phyloP scores from a whole-genome alignment of 352 stramenopile genomes.

The Pythium chondricola region DNA sequence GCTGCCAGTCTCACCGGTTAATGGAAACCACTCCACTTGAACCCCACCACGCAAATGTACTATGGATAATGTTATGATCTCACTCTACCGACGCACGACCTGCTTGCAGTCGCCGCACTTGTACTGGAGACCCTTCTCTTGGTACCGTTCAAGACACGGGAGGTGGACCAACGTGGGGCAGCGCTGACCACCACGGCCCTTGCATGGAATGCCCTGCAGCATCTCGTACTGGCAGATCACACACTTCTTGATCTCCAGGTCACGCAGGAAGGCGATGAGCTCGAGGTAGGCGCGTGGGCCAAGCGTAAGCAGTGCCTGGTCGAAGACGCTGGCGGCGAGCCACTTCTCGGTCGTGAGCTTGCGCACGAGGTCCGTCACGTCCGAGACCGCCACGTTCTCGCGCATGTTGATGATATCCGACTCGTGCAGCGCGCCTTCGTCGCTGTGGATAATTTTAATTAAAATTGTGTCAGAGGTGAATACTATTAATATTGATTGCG shows the following conservation, averaged over 20 bases:
- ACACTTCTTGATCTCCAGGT: conserved; percentile 74
- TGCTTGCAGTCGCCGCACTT: conserved; percentile 50
- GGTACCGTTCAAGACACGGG: conserved; percentile 57
- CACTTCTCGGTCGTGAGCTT: conserved; percentile 67
- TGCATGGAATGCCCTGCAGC: conserved; percentile 52
- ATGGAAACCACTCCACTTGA: too few species aligned
- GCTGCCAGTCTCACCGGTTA: conserved; percentile 8
- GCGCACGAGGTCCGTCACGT: conserved; percentile 57
- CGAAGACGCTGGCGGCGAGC: conserved; percentile 39
- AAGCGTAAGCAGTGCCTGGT: conserved; percentile 43
- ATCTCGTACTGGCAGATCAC: conserved; percentile 72
- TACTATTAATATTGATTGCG: neutral
- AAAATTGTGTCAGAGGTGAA: neutral
- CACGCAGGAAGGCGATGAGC: conserved; percentile 62
- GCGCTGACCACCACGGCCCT: conserved; percentile 4
- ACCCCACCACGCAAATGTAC: too few species aligned
- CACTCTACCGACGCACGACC: conserved; percentile 28
- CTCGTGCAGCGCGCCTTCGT: conserved; percentile 58
- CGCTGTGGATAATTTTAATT: too few species aligned
- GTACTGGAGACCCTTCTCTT: conserved; percentile 51
- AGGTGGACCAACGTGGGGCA: conserved; percentile 47
- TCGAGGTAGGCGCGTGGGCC: conserved; percentile 68
- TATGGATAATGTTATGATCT: neutral
- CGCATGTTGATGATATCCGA: conserved; percentile 67
- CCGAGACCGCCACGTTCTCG: conserved; percentile 53